Base-by-base conservation (phyloP, 2,329 filamentous ascomycete genomes). In the Triangularia setosa region DNA sequence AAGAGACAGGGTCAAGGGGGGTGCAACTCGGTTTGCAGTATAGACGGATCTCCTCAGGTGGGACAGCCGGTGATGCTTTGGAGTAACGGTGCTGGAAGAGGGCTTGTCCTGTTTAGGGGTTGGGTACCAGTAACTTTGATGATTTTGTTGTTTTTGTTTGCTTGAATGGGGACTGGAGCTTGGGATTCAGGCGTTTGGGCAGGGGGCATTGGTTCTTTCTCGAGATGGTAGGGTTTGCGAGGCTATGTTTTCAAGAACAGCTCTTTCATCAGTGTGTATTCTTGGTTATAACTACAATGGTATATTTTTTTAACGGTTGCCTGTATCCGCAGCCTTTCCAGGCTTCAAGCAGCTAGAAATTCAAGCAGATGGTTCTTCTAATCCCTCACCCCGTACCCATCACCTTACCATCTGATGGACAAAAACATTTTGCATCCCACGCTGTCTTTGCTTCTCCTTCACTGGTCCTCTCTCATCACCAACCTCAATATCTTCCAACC, bases 51-150 rank as follows among this genome's bases (percentile, higher is more conserved):
- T 11, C 62, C 70, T 16, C 72, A 73, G 55, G 65, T 73, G 24
- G 80, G 80, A n/a, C 75, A 74, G 64, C 73, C 78, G 6, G 79
- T 81, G 1, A 69, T 79, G 65, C 53, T 79, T 68, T 73, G 69
- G 69, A 61, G 64, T 25, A 71, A 64, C 27, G 68, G 56, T 23
- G 65, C 27, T 5, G 18, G 6, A 40, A 28, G 52, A 6, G 28
- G 23, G 12, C 2, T 27, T 8, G 24, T 6, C 21, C 18, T 16
- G 23, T n/a, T 30, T 12, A 21, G 33, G 60, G 35, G 33, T n/a
- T 69, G 67, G 68, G 61, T 71, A 24, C 60, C 65, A 3, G 24
- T 66, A 21, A 8, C 48, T 23, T 25, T 63, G 2, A 9, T 53
- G 58, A 60, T 27, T 1, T 48, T 66, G 59, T 52, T 69, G 30